Conservation (phyloP, 2,329 filamentous ascomycete species). For the Phialocephala subalpina region DNA sequence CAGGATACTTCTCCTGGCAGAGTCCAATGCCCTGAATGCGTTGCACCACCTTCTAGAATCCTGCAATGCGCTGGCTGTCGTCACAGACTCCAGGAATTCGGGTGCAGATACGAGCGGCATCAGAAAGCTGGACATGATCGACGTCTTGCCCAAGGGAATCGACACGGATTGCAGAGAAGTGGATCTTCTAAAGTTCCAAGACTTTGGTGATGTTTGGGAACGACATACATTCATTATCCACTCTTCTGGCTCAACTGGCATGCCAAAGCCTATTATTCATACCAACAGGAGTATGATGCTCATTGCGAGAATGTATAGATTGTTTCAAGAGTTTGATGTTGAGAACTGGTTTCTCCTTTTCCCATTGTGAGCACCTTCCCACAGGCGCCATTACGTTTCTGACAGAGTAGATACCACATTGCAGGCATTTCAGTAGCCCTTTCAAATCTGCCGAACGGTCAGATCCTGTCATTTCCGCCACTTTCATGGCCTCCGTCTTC, state of each 20-base stretch:
- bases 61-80: slow-evolving; percentile 40
- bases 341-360: slow-evolving; percentile 47
- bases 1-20: slow-evolving; percentile 41
- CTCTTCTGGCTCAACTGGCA: slow-evolving; percentile 43
- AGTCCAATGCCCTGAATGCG: slow-evolving; percentile 41
- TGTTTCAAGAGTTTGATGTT: slow-evolving; percentile 43
- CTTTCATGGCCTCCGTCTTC: slow-evolving; percentile 42
- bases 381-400: background rate
- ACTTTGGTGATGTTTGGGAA: slow-evolving; percentile 43
- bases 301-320: slow-evolving; percentile 45
- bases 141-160: slow-evolving; percentile 27
- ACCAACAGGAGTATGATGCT: slow-evolving; percentile 46
- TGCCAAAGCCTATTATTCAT: slow-evolving; percentile 44
- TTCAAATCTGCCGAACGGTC: slow-evolving; percentile 43
- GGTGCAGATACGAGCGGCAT: slow-evolving; percentile 32
- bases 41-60: slow-evolving; percentile 40
- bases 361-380: slow-evolving; percentile 37
- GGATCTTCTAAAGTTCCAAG: slow-evolving; percentile 38
- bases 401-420: slow-evolving; percentile 39
- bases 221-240: slow-evolving; percentile 44
- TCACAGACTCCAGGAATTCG: slow-evolving; percentile 39
- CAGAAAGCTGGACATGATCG: slow-evolving; percentile 37
- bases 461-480: slow-evolving; percentile 43
- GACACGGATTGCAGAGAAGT: slow-evolving; percentile 26
- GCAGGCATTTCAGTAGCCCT: slow-evolving; percentile 43